Conservation (phyloP, 306 rosid species). For the Casuarina equisetifolia region DNA sequence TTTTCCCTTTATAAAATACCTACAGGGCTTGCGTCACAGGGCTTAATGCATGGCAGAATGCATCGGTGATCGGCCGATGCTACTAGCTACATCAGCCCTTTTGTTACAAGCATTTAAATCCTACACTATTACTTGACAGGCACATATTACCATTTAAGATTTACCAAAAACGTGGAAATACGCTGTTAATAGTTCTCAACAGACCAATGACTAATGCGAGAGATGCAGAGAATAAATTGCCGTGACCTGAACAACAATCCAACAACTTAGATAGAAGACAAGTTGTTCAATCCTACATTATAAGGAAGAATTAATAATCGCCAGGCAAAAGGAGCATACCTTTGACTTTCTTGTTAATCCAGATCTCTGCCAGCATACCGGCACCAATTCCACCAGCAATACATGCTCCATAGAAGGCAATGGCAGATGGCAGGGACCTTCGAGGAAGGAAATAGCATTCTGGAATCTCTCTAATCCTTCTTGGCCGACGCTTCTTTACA, state of each 20-base stretch:
- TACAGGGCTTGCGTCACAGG: too few species aligned
- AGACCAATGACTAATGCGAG: not conserved
- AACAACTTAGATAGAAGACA: not conserved
- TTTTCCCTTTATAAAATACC: not conserved
- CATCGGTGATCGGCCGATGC: too few species aligned
- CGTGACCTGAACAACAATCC: not conserved
- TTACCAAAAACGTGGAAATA: not conserved
- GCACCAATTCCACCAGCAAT: conserved; percentile 78
- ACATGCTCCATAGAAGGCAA: conserved; percentile 56
- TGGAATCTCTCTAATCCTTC: conserved; percentile 68
- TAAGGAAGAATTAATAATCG: not conserved
- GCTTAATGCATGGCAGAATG: too few species aligned
- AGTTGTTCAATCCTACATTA: conserved; percentile 3
- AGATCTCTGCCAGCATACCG: conserved; percentile 79
- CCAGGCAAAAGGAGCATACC: conserved; percentile 32
- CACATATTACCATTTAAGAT: not conserved
- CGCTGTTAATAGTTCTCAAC: not conserved
- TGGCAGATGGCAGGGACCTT: conserved; percentile 45
- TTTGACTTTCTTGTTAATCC: conserved; percentile 79
- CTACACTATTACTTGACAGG: too few species aligned
- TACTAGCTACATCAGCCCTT: too few species aligned
- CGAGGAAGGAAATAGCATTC: conserved; percentile 76
- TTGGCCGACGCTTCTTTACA: conserved; percentile 68
- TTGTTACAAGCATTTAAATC: too few species aligned
- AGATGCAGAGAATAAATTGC: not conserved